These are phyloP conservation scores for Diospyros kaki DNA, from an alignment of 148 eudicot genomes.

Conservation along the genomic window DNA sequence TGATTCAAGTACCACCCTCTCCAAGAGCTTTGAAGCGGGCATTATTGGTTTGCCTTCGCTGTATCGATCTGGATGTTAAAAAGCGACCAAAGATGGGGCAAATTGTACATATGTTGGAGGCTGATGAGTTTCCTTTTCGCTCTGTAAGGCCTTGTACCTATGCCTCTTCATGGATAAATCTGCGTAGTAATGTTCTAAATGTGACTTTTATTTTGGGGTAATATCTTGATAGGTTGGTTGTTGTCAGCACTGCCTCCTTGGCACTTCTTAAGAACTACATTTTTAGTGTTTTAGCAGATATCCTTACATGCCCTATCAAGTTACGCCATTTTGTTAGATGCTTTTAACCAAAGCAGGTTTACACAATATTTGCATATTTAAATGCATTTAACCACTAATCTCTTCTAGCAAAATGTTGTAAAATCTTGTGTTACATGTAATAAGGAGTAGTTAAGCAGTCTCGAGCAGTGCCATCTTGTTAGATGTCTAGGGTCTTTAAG, in stretches of 20 bases:
- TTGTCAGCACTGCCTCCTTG: background rate
- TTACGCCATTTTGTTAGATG: too few species aligned
- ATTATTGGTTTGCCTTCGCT: slow-evolving; percentile 81
- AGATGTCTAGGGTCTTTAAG: too few species aligned
- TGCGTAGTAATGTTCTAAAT: background rate
- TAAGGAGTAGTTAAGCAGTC: too few species aligned
- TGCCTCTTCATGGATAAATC: background rate
- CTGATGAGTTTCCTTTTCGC: slow-evolving; percentile 85
- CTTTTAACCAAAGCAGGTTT: too few species aligned
- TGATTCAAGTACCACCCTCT: slow-evolving; percentile 50
- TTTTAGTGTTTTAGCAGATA: too few species aligned
- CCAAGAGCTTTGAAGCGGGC: slow-evolving; percentile 78
- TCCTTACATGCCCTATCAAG: too few species aligned
- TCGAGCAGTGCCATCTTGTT: too few species aligned
- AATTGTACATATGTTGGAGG: slow-evolving; percentile 96
- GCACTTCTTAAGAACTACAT: background rate
- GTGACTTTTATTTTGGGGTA: too few species aligned
- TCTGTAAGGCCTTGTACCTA: slow-evolving; percentile 41
- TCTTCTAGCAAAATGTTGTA: too few species aligned
- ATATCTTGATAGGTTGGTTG: background rate
- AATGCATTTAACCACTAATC: too few species aligned
- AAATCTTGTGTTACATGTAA: too few species aligned
- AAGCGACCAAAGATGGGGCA: slow-evolving; percentile 98
- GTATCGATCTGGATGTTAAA: slow-evolving; percentile 76
- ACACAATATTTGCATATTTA: too few species aligned